phyloP scores from a whole-genome alignment of 305 asterid genomes.

The Fraxinus albicans region DNA sequence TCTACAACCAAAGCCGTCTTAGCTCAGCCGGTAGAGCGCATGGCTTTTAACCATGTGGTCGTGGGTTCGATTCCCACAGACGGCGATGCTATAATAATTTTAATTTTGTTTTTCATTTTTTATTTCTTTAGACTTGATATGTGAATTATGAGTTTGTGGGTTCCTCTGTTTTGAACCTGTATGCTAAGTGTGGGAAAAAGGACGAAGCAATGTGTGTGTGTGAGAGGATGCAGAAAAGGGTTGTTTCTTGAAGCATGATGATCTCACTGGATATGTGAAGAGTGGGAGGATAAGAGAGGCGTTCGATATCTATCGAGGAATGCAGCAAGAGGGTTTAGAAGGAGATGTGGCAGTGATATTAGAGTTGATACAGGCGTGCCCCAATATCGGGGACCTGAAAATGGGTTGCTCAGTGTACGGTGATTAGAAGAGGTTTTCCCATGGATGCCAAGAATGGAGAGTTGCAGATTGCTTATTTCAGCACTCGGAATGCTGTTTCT shows the following conservation, averaged over 20 bases:
- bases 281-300: slow-evolving; percentile 52
- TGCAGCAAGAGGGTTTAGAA: slow-evolving; percentile 53
- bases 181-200: slow-evolving; percentile 41
- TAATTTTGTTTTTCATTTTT: too few relatives aligned
- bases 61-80: slow-evolving; percentile 41
- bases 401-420: slow-evolving; percentile 69
- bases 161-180: too few relatives aligned
- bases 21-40: slow-evolving; percentile 46
- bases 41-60: slow-evolving; percentile 51
- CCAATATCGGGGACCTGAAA: slow-evolving; percentile 38
- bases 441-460: slow-evolving; percentile 70
- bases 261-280: slow-evolving; percentile 50
- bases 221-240: slow-evolving; percentile 47
- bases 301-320: slow-evolving; percentile 36
- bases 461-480: slow-evolving; percentile 48
- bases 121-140: too few relatives aligned
- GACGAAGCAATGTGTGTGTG: slow-evolving; percentile 55
- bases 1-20: neutral
- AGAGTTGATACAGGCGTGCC: slow-evolving; percentile 64
- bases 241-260: slow-evolving; percentile 66
- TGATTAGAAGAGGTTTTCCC: slow-evolving; percentile 41
- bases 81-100: slow-evolving; percentile 19
- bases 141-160: too few relatives aligned
- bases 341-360: slow-evolving; percentile 63
- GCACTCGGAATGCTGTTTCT: slow-evolving; percentile 49